These are phyloP conservation scores for Phyllosticta citribraziliensis DNA, from an alignment of 2,329 filamentous ascomycete genomes.

Conservation along the genomic window DNA sequence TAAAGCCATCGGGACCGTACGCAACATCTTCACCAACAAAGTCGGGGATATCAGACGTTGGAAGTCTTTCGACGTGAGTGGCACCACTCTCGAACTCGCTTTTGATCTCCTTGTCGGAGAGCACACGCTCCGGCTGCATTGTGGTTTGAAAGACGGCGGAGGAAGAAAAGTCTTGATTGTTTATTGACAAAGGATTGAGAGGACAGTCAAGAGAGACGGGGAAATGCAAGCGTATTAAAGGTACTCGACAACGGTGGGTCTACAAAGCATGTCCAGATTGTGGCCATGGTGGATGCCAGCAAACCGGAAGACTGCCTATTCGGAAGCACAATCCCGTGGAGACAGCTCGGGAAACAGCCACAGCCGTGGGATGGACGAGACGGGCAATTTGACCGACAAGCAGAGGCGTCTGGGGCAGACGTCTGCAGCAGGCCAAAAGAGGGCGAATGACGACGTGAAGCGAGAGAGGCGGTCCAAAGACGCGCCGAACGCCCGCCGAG, in stretches of 20 bases:
- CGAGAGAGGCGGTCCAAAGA: background rate
- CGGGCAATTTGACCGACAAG: background rate
- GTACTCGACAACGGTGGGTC: background rate
- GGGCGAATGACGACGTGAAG: background rate
- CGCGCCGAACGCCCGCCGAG: background rate
- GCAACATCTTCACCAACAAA: slow-evolving; percentile 9
- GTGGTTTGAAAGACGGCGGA: background rate
- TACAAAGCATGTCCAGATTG: background rate
- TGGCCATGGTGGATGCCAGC: background rate
- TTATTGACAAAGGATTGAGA: background rate
- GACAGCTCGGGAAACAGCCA: background rate
- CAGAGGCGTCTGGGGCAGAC: background rate
- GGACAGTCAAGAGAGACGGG: background rate
- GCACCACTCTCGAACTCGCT: background rate
- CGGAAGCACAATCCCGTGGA: slow-evolving; percentile 4
- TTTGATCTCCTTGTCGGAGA: background rate
- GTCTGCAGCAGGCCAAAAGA: background rate
- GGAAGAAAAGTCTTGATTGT: background rate
- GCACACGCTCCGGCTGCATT: background rate
- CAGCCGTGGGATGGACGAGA: background rate
- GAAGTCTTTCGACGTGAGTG: background rate
- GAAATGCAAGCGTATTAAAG: background rate
- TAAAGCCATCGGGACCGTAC: slow-evolving; percentile 23
- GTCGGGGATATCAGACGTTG: slow-evolving; percentile 6
- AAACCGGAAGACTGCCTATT: background rate